A percentile compares a stretch with the other conserved stretches of the same genome.
phyloP scores from a whole-genome alignment of 148 eudicot species.

The Mesembryanthemum crystallinum region DNA sequence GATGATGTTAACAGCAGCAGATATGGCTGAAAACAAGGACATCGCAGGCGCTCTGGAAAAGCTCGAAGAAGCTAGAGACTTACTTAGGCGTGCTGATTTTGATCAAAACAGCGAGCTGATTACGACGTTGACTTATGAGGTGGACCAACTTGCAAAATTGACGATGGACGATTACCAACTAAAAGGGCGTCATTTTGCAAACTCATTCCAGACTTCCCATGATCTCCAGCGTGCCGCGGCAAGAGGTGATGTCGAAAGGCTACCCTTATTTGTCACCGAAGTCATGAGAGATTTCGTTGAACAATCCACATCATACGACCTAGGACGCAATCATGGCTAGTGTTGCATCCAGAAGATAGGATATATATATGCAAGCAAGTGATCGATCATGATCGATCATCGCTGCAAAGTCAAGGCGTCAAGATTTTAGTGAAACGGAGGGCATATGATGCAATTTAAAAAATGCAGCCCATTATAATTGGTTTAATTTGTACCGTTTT shows the following conservation, averaged over 20 bases:
- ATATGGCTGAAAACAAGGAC: not conserved
- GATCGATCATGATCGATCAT: too few species aligned
- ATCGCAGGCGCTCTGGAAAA: not conserved
- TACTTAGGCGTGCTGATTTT: not conserved
- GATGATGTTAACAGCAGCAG: not conserved
- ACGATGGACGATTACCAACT: not conserved
- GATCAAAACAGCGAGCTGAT: not conserved
- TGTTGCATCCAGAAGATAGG: too few species aligned
- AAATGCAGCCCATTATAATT: too few species aligned
- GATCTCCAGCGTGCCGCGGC: not conserved
- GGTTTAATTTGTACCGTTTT: too few species aligned
- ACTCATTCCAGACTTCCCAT: constrained; percentile 1
- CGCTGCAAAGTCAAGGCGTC: too few species aligned
- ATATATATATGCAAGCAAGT: too few species aligned
- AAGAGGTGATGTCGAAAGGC: constrained; percentile 3
- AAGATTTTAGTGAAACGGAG: too few species aligned
- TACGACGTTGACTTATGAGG: not conserved
- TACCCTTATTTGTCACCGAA: not conserved
- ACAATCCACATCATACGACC: too few species aligned
- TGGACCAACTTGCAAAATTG: not conserved
- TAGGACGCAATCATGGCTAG: too few species aligned
- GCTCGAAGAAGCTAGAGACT: not conserved
- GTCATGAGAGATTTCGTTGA: not conserved
- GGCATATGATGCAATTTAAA: too few species aligned
- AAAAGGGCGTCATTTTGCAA: not conserved